Percentiles rank a stretch among this genome's conserved stretches.
phyloP scores from a whole-genome alignment of 129 eudicot species.

The Lonicera japonica region DNA sequence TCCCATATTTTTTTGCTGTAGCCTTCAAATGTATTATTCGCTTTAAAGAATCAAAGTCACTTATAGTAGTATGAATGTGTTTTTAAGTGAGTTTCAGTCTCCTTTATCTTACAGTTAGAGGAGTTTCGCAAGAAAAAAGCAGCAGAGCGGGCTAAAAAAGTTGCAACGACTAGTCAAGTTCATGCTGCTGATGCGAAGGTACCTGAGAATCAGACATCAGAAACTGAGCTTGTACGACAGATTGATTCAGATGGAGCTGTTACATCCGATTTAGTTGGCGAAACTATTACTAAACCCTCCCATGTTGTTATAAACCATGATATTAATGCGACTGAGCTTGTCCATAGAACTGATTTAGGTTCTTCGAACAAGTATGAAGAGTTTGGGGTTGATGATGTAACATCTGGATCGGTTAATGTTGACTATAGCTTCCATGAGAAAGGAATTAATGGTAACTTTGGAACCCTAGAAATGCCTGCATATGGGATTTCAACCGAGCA shows the following conservation, averaged over 20 bases:
- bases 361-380: constrained; percentile 23
- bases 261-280: constrained; percentile 34
- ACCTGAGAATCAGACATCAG: constrained; percentile 39
- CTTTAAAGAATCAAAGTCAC: background rate
- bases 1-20: no score
- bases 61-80: background rate
- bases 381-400: constrained; percentile 12
- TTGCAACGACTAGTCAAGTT: constrained; percentile 35
- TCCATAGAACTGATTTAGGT: constrained; percentile 21
- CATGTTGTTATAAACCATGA: constrained; percentile 19
- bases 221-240: constrained; percentile 32
- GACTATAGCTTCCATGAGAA: background rate
- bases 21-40: no score
- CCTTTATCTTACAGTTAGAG: constrained; percentile 55
- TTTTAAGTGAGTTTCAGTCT: background rate
- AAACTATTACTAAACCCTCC: constrained; percentile 8
- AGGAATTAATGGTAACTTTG: constrained; percentile 17
- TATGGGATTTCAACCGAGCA: constrained; percentile 22
- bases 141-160: constrained; percentile 63
- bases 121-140: constrained; percentile 93
- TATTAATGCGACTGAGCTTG: constrained; percentile 14
- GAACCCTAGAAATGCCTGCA: constrained; percentile 18
- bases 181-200: constrained; percentile 24
- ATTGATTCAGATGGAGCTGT: constrained; percentile 26
- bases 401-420: constrained; percentile 12